Evolutionary conservation across 176 grass and related monocot genomes (phyloP).

Genomic region (Poa annua): DNA sequence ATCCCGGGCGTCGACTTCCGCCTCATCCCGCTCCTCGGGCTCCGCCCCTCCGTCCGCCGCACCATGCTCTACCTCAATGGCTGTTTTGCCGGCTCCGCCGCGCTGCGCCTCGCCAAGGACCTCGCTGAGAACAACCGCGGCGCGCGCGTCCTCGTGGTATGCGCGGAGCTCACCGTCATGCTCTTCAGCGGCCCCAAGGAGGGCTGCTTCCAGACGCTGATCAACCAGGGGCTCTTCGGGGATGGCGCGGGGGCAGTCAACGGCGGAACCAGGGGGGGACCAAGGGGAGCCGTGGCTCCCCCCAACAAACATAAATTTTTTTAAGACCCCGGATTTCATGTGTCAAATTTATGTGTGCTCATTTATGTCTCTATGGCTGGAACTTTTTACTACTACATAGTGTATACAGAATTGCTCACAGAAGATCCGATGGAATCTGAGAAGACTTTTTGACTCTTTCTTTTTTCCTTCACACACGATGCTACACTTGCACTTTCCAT

Average conservation of each 20-base stretch:
- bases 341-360: too few relatives aligned
- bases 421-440: too few relatives aligned
- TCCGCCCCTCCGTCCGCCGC: slow-evolving; percentile 40
- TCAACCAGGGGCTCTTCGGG: slow-evolving; percentile 56
- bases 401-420: too few relatives aligned
- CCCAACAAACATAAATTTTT: too few relatives aligned
- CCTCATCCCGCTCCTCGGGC: slow-evolving; percentile 55
- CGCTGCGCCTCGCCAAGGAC: slow-evolving; percentile 69
- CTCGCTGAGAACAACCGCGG: slow-evolving; percentile 65
- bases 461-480: too few relatives aligned
- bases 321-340: too few relatives aligned
- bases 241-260: slow-evolving; percentile 52
- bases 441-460: too few relatives aligned
- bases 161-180: slow-evolving; percentile 56
- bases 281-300: too few relatives aligned
- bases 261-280: too few relatives aligned
- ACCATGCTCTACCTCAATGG: slow-evolving; percentile 51
- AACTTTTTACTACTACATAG: too few relatives aligned
- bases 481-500: too few relatives aligned
- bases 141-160: slow-evolving; percentile 58
- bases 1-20: slow-evolving; percentile 58
- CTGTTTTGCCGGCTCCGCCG: slow-evolving; percentile 47
- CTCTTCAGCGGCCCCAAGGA: slow-evolving; percentile 45
- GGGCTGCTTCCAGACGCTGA: slow-evolving; percentile 36
- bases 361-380: too few relatives aligned